Base-by-base conservation (phyloP, 495 filamentous ascomycete genomes). In the Aspergillus nanangensis region DNA sequence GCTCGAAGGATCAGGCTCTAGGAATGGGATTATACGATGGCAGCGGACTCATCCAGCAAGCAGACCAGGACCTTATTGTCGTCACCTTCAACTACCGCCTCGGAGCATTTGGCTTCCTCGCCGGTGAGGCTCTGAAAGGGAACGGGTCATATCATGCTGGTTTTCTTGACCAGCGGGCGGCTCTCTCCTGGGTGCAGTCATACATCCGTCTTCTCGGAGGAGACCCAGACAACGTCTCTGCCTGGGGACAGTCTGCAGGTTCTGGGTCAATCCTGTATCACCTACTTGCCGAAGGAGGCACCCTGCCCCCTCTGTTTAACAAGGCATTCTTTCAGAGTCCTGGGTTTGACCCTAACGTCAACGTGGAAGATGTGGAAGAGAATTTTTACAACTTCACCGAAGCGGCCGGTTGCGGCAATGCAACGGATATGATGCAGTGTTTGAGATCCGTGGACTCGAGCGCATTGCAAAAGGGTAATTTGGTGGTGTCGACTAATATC, bases 101-200 rank as follows among this genome's bases (percentile, higher is more conserved):
- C 15, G 74, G 75, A 8, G 68, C 70, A 3, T 78, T 67, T 39
- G 77, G 77, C 11, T 80, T 68, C 29, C 69, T 81, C 9, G 69
- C 63, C 29, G 78, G 76, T 8, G 61, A 65, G 3, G 69, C 72
- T 1, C 66, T 79, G 50, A 66, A 77, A 35, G 48, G 53, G 4
- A 56, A 77, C 23, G 71, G 62, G 3, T 23, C 29, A 8, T 64
- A 73, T 1, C 79, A 80, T 37, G 66, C 64, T 1, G 74, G 75
- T 0, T 52, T 78, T 1, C 66, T 63, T 47, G 76, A 79, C 40
- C 75, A 78, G 45, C 50, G 71, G 7, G 65, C 66, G 3, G 72
- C 66, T 0, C 55, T 77, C 46, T 41, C 50, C 15, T 60, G 56
- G 56, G 51, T 60, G 11, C 46, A 61, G 19, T 21, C 44, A 3